phyloP scores from a whole-genome alignment of 192 early-diverging fungal genomes.

The Coemansia pectinata region DNA sequence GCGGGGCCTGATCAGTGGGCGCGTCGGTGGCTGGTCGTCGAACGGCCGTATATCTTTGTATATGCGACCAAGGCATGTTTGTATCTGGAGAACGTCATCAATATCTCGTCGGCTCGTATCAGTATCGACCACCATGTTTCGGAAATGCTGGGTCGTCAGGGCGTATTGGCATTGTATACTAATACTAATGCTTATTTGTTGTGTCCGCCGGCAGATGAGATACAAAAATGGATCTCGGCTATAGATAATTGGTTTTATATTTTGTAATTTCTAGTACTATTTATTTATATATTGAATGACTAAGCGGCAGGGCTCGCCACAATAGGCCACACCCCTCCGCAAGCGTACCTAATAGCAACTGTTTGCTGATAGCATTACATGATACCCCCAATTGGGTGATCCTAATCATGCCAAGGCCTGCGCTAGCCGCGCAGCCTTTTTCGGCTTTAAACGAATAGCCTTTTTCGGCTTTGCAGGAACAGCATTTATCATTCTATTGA shows the following conservation, averaged over 20 bases:
- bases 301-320: too few relatives aligned
- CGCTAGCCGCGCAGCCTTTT: too few relatives aligned
- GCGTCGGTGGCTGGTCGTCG: conserved; percentile 73
- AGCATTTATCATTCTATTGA: background rate
- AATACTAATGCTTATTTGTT: conserved; percentile 41
- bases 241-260: conserved; percentile 54
- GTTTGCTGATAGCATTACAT: too few relatives aligned
- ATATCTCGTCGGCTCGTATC: conserved; percentile 64
- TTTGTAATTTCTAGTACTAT: conserved; percentile 6
- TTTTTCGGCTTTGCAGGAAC: background rate
- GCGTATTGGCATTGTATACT: conserved; percentile 44
- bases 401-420: too few relatives aligned
- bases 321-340: too few relatives aligned
- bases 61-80: conserved; percentile 64
- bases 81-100: conserved; percentile 75
- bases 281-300: background rate
- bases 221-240: conserved; percentile 49
- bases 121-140: conserved; percentile 16
- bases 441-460: too few relatives aligned
- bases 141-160: conserved; percentile 29
- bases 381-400: too few relatives aligned
- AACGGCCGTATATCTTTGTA: conserved; percentile 78
- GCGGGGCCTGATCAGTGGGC: conserved; percentile 61
- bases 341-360: too few relatives aligned
- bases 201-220: conserved; percentile 21